Percentiles rank a stretch among this genome's conserved stretches.
Conservation (phyloP, 306 rosid species). For the Quercus mongolica region DNA sequence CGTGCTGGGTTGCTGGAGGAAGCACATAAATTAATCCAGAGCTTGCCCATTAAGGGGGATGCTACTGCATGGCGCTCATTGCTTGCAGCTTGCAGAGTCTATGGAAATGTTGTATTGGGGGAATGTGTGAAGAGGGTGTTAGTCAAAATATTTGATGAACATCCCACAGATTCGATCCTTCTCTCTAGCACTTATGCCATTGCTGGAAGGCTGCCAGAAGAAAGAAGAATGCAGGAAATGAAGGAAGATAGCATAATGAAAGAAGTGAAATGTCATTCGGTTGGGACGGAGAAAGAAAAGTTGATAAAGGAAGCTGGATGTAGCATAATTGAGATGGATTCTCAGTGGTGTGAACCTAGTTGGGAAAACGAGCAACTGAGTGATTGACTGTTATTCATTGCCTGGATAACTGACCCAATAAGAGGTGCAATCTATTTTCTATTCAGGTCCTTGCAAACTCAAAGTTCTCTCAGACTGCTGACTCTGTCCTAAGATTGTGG, state of each 20-base stretch:
- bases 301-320: constrained; percentile 50
- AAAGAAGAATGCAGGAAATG: constrained; percentile 27
- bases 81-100: constrained; percentile 67
- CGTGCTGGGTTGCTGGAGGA: constrained; percentile 71
- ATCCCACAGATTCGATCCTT: constrained; percentile 69
- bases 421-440: neutral
- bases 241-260: constrained; percentile 23
- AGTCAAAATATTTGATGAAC: constrained; percentile 36
- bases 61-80: constrained; percentile 68
- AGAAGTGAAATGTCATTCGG: constrained; percentile 11
- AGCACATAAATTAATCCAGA: constrained; percentile 53
- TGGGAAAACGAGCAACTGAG: neutral
- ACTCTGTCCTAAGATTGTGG: neutral
- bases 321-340: constrained; percentile 55
- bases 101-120: constrained; percentile 55
- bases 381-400: neutral
- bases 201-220: constrained; percentile 65
- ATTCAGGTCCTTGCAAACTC: neutral
- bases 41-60: constrained; percentile 56
- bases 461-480: neutral
- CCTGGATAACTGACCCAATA: neutral
- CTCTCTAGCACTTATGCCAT: constrained; percentile 55
- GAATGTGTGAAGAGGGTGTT: constrained; percentile 47
- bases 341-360: constrained; percentile 7
- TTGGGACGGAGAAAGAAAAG: constrained; percentile 21